Conservation (phyloP, 2,329 filamentous ascomycete species). For the Drechslerella coelobrocha region DNA sequence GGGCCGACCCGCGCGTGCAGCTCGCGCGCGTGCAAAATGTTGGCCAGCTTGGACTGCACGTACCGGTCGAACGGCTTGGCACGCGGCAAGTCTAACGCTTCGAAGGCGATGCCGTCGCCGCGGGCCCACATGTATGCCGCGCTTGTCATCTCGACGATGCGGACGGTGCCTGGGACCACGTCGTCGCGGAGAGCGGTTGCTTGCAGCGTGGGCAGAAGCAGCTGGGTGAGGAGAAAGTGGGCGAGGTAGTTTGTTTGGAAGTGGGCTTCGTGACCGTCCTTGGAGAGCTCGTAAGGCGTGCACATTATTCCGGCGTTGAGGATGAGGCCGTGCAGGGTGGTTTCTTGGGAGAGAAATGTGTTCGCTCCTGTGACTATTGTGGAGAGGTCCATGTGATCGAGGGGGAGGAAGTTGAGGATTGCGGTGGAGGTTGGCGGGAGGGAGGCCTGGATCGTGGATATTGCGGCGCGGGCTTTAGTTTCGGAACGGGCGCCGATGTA, state of each 20-base stretch:
- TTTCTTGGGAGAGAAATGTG: constrained; percentile 49
- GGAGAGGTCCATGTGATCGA: constrained; percentile 53
- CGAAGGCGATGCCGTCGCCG: constrained; percentile 59
- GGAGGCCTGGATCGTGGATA: constrained; percentile 58
- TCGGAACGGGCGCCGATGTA: constrained; percentile 60
- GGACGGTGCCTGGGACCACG: constrained; percentile 54
- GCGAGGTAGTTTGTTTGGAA: constrained; percentile 63
- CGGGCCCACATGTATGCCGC: constrained; percentile 57
- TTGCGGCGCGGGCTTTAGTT: constrained; percentile 58
- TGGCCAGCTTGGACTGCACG: constrained; percentile 62
- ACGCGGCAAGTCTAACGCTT: constrained; percentile 58
- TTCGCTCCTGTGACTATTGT: constrained; percentile 44
- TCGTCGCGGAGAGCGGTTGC: constrained; percentile 55
- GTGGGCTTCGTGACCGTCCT: constrained; percentile 57
- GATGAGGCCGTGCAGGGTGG: constrained; percentile 52
- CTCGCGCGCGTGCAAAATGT: constrained; percentile 60
- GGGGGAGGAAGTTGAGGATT: constrained; percentile 49
- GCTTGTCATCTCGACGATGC: constrained; percentile 61
- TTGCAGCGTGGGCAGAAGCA: constrained; percentile 60
- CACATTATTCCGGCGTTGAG: constrained; percentile 47
- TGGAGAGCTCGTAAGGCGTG: constrained; percentile 32
- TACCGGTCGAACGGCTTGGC: constrained; percentile 58
- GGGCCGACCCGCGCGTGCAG: constrained; percentile 57
- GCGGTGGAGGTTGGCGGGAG: constrained; percentile 41
- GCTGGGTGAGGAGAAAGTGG: constrained; percentile 62